These are phyloP conservation scores for Potentilla sterilis DNA, from an alignment of 306 rosid species.

Conservation along the genomic window DNA sequence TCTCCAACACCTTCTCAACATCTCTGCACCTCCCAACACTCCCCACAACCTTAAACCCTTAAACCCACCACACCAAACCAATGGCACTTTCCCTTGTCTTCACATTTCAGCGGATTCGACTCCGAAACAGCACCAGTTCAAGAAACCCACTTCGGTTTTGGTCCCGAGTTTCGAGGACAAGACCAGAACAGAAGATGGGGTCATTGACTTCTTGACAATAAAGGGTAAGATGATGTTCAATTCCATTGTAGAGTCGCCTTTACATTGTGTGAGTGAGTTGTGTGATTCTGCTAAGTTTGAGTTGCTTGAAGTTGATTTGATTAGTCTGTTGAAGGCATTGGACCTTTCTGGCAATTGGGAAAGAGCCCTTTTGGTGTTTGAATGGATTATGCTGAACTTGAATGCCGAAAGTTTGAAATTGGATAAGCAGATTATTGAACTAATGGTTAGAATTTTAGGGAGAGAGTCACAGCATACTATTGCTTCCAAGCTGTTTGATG, in stretches of 20 bases:
- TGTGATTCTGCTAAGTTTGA: constrained; percentile 57
- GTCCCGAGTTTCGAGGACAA: constrained; percentile 18
- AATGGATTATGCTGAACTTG: constrained; percentile 58
- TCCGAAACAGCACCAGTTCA: constrained; percentile 18
- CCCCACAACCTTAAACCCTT: constrained; percentile 34
- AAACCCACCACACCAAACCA: constrained; percentile 29
- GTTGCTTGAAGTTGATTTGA: constrained; percentile 64
- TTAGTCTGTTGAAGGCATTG: constrained; percentile 67
- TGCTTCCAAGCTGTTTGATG: constrained; percentile 76
- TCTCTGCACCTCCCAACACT: constrained; percentile 48
- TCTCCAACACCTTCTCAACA: constrained; percentile 69
- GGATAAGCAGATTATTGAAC: constrained; percentile 63
- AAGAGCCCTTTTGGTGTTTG: constrained; percentile 68
- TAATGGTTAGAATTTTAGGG: constrained; percentile 74
- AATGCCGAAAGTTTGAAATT: constrained; percentile 49
- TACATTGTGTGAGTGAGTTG: constrained; percentile 48
- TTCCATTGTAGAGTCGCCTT: constrained; percentile 57
- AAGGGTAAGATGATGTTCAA: constrained; percentile 60
- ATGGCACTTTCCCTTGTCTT: constrained; percentile 39
- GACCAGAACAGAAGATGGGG: constrained; percentile 29
- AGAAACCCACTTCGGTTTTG: constrained; percentile 39
- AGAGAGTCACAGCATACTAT: constrained; percentile 82
- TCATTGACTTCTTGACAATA: constrained; percentile 56
- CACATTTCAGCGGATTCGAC: constrained; percentile 32
- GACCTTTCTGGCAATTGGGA: constrained; percentile 81